Conservation (phyloP, 2,329 filamentous ascomycete species). For the Lecanicillium sp. region DNA sequence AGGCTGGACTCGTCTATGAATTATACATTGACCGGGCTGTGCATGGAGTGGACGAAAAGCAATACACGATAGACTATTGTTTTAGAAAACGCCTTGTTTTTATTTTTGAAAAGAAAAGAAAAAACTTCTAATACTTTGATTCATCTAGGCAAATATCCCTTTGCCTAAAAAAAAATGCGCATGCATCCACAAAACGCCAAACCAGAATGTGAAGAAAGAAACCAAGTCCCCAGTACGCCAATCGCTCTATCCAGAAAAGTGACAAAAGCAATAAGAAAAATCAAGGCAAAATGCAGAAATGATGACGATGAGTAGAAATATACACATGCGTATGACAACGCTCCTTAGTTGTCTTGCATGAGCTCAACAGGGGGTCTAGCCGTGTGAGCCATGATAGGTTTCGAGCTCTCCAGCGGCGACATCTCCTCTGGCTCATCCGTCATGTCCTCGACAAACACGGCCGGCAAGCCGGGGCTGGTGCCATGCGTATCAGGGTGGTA, state of each 20-base stretch:
- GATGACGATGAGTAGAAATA: conserved; percentile 3
- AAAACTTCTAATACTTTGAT: too few relatives aligned
- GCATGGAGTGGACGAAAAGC: conserved; percentile 1
- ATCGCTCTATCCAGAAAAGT: background rate
- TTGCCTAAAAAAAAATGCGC: too few relatives aligned
- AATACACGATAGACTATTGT: background rate
- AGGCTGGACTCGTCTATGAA: background rate
- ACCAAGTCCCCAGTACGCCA: too few relatives aligned
- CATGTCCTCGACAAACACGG: conserved; percentile 60
- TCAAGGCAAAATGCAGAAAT: background rate
- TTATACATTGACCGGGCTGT: background rate
- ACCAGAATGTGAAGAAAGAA: too few relatives aligned
- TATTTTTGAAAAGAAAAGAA: background rate
- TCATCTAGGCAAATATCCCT: too few relatives aligned
- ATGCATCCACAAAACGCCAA: too few relatives aligned
- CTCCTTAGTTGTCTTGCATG: conserved; percentile 36
- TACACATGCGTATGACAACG: background rate
- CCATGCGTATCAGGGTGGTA: conserved; percentile 53
- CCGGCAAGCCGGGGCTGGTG: conserved; percentile 48
- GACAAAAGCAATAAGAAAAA: background rate
- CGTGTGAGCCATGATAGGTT: conserved; percentile 51
- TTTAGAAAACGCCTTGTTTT: background rate
- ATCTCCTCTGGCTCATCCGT: conserved; percentile 44
- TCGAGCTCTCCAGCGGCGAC: conserved; percentile 31
- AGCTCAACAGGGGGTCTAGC: conserved; percentile 56